A percentile compares a stretch with the other conserved stretches of the same genome.
phyloP scores from a whole-genome alignment of 78 protist species.

The Dictyostelium capitatum region DNA sequence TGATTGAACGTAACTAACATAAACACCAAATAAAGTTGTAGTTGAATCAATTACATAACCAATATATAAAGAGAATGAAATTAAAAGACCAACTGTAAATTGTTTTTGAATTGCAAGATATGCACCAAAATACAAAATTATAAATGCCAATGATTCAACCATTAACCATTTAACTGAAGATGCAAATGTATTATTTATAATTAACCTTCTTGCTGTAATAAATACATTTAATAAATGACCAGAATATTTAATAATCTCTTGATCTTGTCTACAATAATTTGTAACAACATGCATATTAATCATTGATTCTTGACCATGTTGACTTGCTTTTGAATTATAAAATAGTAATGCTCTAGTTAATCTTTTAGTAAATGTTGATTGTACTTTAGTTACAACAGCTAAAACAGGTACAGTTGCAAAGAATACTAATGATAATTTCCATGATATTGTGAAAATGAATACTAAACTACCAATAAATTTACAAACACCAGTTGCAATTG shows the following conservation, averaged over 20 bases:
- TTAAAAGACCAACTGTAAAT: slow-evolving; percentile 64
- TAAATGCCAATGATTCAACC: slow-evolving; percentile 66
- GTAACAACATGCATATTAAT: slow-evolving; percentile 59
- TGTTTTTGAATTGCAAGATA: slow-evolving; percentile 31
- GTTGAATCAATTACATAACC: slow-evolving; percentile 76
- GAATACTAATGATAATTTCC: slow-evolving; percentile 72
- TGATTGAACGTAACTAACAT: slow-evolving; percentile 58
- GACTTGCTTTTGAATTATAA: slow-evolving; percentile 27
- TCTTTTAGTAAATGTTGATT: slow-evolving; percentile 47
- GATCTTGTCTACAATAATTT: slow-evolving; percentile 61
- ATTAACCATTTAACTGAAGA: slow-evolving; percentile 63
- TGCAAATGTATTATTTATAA: slow-evolving; percentile 51
- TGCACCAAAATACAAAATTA: slow-evolving; percentile 70
- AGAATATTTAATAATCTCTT: slow-evolving; percentile 8
- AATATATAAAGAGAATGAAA: slow-evolving; percentile 58
- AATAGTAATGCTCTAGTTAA: slow-evolving; percentile 41
- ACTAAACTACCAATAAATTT: slow-evolving; percentile 76
- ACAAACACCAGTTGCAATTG: slow-evolving; percentile 49
- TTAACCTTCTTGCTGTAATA: slow-evolving; percentile 27
- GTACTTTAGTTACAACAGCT: slow-evolving; percentile 47
- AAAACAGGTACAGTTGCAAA: slow-evolving; percentile 65
- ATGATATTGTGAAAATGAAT: slow-evolving; percentile 67
- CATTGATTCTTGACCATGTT: slow-evolving; percentile 59
- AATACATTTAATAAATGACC: slow-evolving; percentile 12
- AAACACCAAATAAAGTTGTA: slow-evolving; percentile 47